A percentile compares a stretch with the other conserved stretches of the same genome.
Conservation (phyloP, 108 stramenopile genomes). For the Aurantiochytrium sp. region DNA sequence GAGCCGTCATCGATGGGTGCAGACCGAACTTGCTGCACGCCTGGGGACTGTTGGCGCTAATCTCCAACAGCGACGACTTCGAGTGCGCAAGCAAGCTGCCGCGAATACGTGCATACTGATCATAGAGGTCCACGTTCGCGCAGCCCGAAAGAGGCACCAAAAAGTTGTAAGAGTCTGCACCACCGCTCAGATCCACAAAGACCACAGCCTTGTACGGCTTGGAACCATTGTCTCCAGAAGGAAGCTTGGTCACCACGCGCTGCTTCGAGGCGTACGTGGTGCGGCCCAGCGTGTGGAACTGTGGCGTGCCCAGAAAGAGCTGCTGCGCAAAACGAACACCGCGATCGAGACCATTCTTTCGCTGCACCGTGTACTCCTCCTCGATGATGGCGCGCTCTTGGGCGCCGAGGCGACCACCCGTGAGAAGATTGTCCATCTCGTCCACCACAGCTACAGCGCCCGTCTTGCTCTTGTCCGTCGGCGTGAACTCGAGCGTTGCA, state of each 20-base stretch:
- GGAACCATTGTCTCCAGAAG: background rate
- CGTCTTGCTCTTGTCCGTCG: too few species aligned
- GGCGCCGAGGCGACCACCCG: constrained; percentile 45
- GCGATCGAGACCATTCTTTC: background rate
- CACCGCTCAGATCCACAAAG: constrained; percentile 50
- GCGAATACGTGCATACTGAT: constrained; percentile 36
- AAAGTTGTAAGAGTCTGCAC: constrained; percentile 54
- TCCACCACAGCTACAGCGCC: constrained; percentile 32
- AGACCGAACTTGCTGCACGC: constrained; percentile 44
- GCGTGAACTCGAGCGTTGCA: too few species aligned
- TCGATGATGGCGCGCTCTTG: constrained; percentile 36
- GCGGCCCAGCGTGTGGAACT: constrained; percentile 46
- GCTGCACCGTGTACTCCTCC: constrained; percentile 22
- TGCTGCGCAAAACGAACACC: constrained; percentile 35
- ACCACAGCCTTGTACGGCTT: constrained; percentile 60
- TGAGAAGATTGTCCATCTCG: constrained; percentile 49
- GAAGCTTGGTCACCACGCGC: too few species aligned
- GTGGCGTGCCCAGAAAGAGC: constrained; percentile 42
- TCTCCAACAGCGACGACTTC: background rate
- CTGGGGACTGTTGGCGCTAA: constrained; percentile 29
- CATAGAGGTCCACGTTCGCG: constrained; percentile 6
- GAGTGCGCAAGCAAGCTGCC: background rate
- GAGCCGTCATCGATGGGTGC: constrained; percentile 27
- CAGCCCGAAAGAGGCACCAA: constrained; percentile 49
- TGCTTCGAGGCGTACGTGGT: too few species aligned